A percentile compares a stretch with the other conserved stretches of the same genome.
phyloP scores from a whole-genome alignment of 257 asterid species.

The Lycium ferocissimum region DNA sequence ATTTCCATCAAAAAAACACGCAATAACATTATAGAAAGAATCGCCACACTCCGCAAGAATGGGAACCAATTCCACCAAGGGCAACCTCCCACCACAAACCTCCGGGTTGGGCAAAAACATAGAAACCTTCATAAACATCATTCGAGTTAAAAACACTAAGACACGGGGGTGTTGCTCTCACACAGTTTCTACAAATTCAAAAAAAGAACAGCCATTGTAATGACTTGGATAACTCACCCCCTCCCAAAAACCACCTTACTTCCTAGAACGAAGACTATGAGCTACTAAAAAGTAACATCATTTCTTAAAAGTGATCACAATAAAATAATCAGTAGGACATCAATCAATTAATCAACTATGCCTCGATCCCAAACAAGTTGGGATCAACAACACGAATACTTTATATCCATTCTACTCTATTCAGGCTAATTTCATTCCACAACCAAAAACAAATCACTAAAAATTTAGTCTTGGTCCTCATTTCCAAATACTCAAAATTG shows the following conservation, averaged over 20 bases:
- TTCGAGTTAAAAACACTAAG: slow-evolving; percentile 53
- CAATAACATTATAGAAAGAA: slow-evolving; percentile 61
- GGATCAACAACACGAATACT: not conserved
- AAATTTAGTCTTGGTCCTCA: not conserved
- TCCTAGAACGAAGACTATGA: not conserved
- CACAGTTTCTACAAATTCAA: slow-evolving; percentile 42
- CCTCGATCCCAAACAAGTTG: not conserved
- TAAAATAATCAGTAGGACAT: not conserved
- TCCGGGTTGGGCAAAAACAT: slow-evolving; percentile 65
- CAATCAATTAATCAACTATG: not conserved
- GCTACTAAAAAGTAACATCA: slow-evolving; percentile 16
- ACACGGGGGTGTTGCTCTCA: slow-evolving; percentile 48
- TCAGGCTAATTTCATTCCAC: not conserved
- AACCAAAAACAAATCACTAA: not conserved
- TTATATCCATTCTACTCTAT: not conserved
- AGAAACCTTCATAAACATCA: slow-evolving; percentile 70
- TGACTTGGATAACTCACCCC: not conserved
- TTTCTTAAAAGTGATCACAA: slow-evolving; percentile 9
- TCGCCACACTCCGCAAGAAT: slow-evolving; percentile 62
- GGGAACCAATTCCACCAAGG: slow-evolving; percentile 64
- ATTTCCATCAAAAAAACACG: slow-evolving; percentile 66
- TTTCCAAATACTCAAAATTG: not conserved
- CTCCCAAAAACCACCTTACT: not conserved
- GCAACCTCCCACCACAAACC: slow-evolving; percentile 73
- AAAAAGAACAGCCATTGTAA: slow-evolving; percentile 18